Conservation (phyloP, 2,329 filamentous ascomycete species). For the Plenodomus biglobosus region DNA sequence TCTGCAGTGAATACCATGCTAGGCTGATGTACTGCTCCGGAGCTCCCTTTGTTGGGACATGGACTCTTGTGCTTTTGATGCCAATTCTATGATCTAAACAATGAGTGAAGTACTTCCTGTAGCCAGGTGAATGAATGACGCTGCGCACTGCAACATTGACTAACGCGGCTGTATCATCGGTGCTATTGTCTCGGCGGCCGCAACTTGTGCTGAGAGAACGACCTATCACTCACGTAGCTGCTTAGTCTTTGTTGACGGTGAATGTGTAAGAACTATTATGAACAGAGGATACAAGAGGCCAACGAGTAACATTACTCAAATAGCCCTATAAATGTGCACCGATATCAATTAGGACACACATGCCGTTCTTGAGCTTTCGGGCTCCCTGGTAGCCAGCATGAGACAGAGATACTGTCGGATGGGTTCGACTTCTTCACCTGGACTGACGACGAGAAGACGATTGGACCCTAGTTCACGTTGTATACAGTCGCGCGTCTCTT, state of each 20-base stretch:
- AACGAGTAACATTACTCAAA: constrained; percentile 65
- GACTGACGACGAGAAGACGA: constrained; percentile 60
- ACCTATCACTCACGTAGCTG: constrained; percentile 62
- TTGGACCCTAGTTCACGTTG: constrained; percentile 56
- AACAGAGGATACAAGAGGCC: constrained; percentile 57
- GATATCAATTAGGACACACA: constrained; percentile 64
- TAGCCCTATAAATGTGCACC: constrained; percentile 64
- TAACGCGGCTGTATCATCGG: constrained; percentile 57
- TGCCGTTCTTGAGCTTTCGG: constrained; percentile 56
- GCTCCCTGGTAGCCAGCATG: constrained; percentile 57
- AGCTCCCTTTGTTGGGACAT: constrained; percentile 65
- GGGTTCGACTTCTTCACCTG: constrained; percentile 58
- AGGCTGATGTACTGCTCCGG: constrained; percentile 48
- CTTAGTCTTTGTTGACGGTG: constrained; percentile 40
- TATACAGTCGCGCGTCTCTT: constrained; percentile 66
- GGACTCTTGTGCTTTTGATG: constrained; percentile 67
- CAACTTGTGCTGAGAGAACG: constrained; percentile 63
- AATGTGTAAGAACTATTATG: constrained; percentile 14
- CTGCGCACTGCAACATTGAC: constrained; percentile 63
- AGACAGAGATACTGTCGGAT: constrained; percentile 60
- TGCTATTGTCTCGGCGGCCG: constrained; percentile 55
- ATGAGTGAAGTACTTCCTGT: constrained; percentile 62
- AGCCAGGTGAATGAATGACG: constrained; percentile 61
- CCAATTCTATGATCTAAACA: constrained; percentile 66
- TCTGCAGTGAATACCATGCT: constrained; percentile 67